Conservation (phyloP, 2,329 filamentous ascomycete genomes). For the Colletotrichum sp. region DNA sequence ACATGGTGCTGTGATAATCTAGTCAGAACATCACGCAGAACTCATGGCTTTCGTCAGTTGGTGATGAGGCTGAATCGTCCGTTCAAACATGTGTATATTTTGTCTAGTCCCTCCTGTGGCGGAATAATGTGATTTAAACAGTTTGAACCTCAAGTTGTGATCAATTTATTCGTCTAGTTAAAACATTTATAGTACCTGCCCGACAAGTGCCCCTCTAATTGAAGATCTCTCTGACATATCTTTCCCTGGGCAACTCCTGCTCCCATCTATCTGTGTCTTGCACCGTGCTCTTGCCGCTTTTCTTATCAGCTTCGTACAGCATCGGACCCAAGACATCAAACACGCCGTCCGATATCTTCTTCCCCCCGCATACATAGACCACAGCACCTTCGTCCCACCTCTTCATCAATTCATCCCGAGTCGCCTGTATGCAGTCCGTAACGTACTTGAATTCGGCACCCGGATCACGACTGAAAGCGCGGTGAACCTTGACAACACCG, state of each 20-base stretch:
- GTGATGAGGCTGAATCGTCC: no score
- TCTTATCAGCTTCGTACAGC: background rate
- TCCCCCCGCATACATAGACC: background rate
- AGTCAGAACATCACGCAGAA: accelerated
- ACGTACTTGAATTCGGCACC: background rate
- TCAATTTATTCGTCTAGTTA: background rate
- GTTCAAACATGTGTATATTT: background rate
- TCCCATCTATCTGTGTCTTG: background rate
- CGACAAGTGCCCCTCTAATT: background rate
- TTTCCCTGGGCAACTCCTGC: background rate
- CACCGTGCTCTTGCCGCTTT: background rate
- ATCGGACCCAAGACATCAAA: background rate
- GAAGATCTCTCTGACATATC: background rate
- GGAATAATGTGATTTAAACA: accelerated
- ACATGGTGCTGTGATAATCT: no score
- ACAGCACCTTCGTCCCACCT: background rate
- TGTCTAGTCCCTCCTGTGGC: background rate
- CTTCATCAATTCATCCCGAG: background rate
- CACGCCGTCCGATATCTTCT: background rate
- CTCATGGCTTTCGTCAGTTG: no score
- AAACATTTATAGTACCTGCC: accelerated
- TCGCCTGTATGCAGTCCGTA: background rate
- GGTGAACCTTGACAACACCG: background rate
- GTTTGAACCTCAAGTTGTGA: background rate
- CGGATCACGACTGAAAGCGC: background rate